Base-by-base conservation (phyloP, 2,329 filamentous ascomycete genomes). In the Coniochaeta pulveracea region DNA sequence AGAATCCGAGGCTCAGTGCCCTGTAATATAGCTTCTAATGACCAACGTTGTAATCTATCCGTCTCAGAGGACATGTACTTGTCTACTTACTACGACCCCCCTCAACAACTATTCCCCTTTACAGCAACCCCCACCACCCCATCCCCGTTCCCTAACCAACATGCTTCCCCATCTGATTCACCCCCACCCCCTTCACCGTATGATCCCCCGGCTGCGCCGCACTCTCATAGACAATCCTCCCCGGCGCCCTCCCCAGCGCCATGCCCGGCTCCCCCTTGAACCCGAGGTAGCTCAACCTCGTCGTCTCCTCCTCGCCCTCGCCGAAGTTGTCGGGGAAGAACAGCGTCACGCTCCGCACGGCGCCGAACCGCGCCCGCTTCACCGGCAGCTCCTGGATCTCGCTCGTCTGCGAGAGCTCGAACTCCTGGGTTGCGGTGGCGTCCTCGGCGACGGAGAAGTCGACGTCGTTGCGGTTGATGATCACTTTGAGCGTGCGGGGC, bases 251-350 rank as follows among this genome's bases (percentile, higher is more conserved):
- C 29, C 80, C 91, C 49, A 93, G 58, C 52, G 78, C 76, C 72
- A 91, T 91, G 69, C 85, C 96, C n/a, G n/a, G n/a, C 58, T 94
- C 85, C 16, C 91, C 91, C 59, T 85, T 88, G 64, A 98, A 96
- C 1, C 84, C 91, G 36, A 96, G 42, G 58, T 95, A 98, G 40
- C 68, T 77, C 2, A 96, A 55, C 31, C 76, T 69, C 27, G 84
- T 89, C 35, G 80, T 76, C 35, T 93, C 84, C 50, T 88, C 84
- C 10, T 85, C 82, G 0, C 76, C 85, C 30, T 75, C 71, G 45
- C 76, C 72, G 57, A 89, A 94, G 52, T 96, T 98, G 54, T 95
- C 85, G 47, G 84, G 80, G 47, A 96, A 82, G 63, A 96, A 96
- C 32, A 98, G 64, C 10, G 79, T 76, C 40, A 98, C 63, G 14